Conservation (phyloP, 768 basidiomycete genomes). For the Sporobolomyces roseus region DNA sequence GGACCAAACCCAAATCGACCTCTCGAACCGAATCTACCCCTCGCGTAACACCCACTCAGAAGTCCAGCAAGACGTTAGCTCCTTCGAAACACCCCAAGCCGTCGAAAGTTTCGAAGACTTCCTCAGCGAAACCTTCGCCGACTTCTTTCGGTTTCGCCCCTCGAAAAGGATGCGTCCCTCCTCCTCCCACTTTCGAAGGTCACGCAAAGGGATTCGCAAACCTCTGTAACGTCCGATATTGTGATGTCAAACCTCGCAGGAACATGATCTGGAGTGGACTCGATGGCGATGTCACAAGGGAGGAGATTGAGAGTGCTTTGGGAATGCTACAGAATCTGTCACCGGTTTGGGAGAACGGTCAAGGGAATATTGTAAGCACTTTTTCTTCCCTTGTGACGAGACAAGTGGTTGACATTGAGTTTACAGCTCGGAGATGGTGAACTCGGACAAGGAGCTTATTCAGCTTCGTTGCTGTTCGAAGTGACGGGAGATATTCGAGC, state of each 20-base stretch:
- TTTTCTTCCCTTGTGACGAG: not conserved
- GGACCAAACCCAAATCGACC: not conserved
- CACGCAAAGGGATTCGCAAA: conserved; percentile 7
- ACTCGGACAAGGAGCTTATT: conserved; percentile 29
- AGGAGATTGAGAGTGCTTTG: conserved; percentile 34
- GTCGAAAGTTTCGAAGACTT: not conserved
- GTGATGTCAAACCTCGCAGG: not conserved
- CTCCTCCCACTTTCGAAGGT: conserved; percentile 18
- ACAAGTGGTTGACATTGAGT: not conserved
- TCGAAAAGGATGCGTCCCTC: not conserved
- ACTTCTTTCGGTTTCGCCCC: conserved; percentile 2
- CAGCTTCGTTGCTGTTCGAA: conserved; percentile 31
- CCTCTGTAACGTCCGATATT: conserved; percentile 25
- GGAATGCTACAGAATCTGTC: conserved; percentile 22
- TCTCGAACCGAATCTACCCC: not conserved
- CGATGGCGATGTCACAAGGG: conserved; percentile 24
- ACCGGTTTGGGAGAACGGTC: conserved; percentile 24
- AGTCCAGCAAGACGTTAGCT: too few species aligned
- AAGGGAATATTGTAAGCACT: conserved; percentile 20
- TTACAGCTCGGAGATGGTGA: conserved; percentile 22
- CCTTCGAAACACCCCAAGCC: not conserved
- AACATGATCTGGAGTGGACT: conserved; percentile 27
- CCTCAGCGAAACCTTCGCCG: not conserved
- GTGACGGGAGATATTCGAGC: conserved; percentile 33
- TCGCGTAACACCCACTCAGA: not conserved